Base-by-base conservation (phyloP, 2,329 filamentous ascomycete species). In the Fusarium sp. region DNA sequence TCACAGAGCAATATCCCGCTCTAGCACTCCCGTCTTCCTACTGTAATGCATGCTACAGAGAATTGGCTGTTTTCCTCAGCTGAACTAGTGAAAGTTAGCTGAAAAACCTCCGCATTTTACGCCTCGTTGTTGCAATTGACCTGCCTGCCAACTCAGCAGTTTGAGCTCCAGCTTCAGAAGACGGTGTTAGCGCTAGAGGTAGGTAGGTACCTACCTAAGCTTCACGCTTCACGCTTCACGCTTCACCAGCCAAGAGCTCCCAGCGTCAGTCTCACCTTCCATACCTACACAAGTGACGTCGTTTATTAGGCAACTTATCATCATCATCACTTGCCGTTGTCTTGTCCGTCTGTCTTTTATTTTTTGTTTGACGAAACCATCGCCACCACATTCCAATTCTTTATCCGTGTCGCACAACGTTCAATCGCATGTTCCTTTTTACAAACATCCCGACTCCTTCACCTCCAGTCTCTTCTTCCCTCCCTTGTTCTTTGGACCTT, bases 351-450 rank as follows among this genome's bases (percentile, higher is more conserved):
- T 37, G 18, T 52, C 41, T 43, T 41, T 65, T 44, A 43, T 62
- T 48, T 52, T 30, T 41, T 59, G 26, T 49, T 52, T 49, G 44
- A 53, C 46, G 62, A 54, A 62, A 39, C 30, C 46, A 68, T 70
- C 56, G 60, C 67, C 67, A 65, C 68, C 45, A 65, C 64, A 70
- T 70, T 70, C 67, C 68, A 58, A 42, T 25, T 65, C 41, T 50
- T 30, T 31, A n/a, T 23, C 42, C 37, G 50, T 62, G 67, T 71
- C 53, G 59, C 68, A 70, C 55, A 69, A 62, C 39, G 31, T 48
- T 53, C 41, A 60, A 37, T 37, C 34, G 34, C 34, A 37, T 37
- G 12, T 37, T 37, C 18, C 11, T n/a, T 65, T 31, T 34, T 52
- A 65, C 37, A 34, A 31, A 23, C 54, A 41, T 45, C 26, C 21